Evolutionary conservation across 371 early-diverging fungal species (phyloP).

Genomic region (Actinomortierella wolfii): DNA sequence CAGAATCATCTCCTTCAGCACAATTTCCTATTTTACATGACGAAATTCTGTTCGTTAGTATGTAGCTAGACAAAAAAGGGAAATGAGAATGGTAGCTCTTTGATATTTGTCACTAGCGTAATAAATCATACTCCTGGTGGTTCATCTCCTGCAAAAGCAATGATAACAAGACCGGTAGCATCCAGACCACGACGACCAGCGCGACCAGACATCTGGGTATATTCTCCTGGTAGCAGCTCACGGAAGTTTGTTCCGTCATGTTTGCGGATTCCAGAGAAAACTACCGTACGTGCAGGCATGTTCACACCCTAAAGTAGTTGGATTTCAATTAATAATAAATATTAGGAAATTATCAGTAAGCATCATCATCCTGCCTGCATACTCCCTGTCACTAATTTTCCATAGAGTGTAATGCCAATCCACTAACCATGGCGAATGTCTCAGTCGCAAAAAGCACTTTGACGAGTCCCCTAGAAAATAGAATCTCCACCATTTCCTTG

Average conservation of each 20-base stretch:
- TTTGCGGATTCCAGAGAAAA: conserved; percentile 92
- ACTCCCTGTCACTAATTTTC: too few species aligned
- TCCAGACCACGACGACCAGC: conserved; percentile 99
- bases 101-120: neutral
- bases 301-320: conserved; percentile 87
- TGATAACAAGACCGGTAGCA: conserved; percentile 92
- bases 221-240: conserved; percentile 91
- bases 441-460: conserved; percentile 95
- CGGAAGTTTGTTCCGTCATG: conserved; percentile 91
- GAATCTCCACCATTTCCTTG: conserved; percentile 98
- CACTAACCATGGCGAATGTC: conserved; percentile 89
- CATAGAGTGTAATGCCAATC: too few species aligned
- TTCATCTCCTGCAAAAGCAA: conserved; percentile 75
- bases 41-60: neutral
- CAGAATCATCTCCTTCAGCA: conserved; percentile 79
- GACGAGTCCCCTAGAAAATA: conserved; percentile 93
- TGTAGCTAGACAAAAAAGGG: too few species aligned
- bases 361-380: too few species aligned
- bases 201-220: conserved; percentile 99
- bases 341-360: too few species aligned
- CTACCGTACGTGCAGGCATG: conserved; percentile 97
- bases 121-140: conserved; percentile 59
- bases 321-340: too few species aligned
- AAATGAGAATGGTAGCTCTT: neutral
- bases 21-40: conserved; percentile 52